phyloP scores from a whole-genome alignment of 2,329 filamentous ascomycete species.

The Akanthomyces dipterigenus region DNA sequence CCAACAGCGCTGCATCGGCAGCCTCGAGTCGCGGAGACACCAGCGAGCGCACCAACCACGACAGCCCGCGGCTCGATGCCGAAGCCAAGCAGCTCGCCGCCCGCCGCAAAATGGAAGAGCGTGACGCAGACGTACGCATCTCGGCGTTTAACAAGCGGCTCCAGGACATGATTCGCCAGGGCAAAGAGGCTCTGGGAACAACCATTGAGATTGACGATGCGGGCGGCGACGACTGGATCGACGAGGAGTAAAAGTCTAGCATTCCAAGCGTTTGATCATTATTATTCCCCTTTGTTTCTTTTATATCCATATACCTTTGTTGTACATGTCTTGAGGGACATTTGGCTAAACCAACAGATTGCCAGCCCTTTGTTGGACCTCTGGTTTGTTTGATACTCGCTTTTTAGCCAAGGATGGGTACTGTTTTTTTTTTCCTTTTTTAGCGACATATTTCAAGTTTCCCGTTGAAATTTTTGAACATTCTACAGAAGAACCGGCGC shows the following conservation, averaged over 20 bases:
- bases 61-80: constrained; percentile 47
- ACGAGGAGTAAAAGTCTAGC: constrained; percentile 23
- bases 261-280: background rate
- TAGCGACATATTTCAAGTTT: background rate
- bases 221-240: constrained; percentile 34
- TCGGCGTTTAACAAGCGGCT: constrained; percentile 72
- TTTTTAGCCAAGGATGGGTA: background rate
- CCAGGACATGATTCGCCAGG: constrained; percentile 82
- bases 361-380: background rate
- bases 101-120: constrained; percentile 65
- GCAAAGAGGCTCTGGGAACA: constrained; percentile 76
- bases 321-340: background rate
- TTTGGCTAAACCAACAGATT: background rate
- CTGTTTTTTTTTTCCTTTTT: background rate
- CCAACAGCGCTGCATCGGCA: constrained; percentile 37
- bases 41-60: constrained; percentile 15
- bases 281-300: background rate
- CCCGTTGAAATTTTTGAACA: background rate
- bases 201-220: constrained; percentile 56
- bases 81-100: constrained; percentile 71
- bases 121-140: constrained; percentile 72
- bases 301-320: background rate
- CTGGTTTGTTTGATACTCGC: background rate
- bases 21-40: constrained; percentile 26
- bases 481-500: background rate